These are phyloP conservation scores for Priceomyces carsonii DNA, from an alignment of 805 yeast genomes.

Conservation along the genomic window DNA sequence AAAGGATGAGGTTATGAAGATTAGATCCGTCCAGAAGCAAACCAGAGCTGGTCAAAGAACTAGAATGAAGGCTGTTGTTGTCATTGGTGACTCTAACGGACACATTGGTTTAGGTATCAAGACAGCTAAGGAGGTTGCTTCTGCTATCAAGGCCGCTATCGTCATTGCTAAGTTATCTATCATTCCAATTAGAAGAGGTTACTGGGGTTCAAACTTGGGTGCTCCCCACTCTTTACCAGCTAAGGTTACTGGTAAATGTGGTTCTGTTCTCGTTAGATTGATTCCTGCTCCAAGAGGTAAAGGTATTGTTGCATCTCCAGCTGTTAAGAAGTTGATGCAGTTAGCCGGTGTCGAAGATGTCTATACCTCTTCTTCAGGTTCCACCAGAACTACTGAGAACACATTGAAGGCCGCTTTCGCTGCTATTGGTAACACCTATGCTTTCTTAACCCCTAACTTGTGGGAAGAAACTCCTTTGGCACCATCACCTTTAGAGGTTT, in stretches of 20 bases:
- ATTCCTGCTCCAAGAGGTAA: conserved; percentile 99
- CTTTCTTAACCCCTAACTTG: conserved; percentile 99
- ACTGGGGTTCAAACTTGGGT: conserved; percentile 99
- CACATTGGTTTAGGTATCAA: conserved; percentile 99
- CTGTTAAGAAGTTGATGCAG: conserved; percentile 97
- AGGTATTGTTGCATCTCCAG: conserved; percentile 99
- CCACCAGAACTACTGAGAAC: conserved; percentile 99
- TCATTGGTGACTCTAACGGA: conserved; percentile 99
- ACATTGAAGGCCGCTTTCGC: conserved; percentile 99
- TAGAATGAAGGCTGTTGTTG: conserved; percentile 99
- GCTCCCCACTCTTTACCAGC: conserved; percentile 97
- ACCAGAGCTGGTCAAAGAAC: conserved; percentile 99
- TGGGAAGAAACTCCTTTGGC: conserved; percentile 86
- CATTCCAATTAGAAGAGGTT: conserved; percentile 99
- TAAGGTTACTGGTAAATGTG: conserved; percentile 99
- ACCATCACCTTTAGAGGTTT: conserved; percentile 93
- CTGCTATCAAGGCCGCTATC: conserved; percentile 99
- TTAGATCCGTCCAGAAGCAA: conserved; percentile 99
- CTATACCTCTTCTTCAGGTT: conserved; percentile 97
- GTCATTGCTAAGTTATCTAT: conserved; percentile 97
- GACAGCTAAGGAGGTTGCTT: conserved; percentile 99
- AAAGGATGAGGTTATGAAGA: conserved; percentile 99
- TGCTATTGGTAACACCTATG: conserved; percentile 99
- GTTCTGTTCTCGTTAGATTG: conserved; percentile 97
- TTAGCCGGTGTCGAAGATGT: conserved; percentile 99